These are phyloP conservation scores for Nothophaeocryptopus gaeumannii DNA, from an alignment of 2,329 filamentous ascomycete species.

Conservation along the genomic window DNA sequence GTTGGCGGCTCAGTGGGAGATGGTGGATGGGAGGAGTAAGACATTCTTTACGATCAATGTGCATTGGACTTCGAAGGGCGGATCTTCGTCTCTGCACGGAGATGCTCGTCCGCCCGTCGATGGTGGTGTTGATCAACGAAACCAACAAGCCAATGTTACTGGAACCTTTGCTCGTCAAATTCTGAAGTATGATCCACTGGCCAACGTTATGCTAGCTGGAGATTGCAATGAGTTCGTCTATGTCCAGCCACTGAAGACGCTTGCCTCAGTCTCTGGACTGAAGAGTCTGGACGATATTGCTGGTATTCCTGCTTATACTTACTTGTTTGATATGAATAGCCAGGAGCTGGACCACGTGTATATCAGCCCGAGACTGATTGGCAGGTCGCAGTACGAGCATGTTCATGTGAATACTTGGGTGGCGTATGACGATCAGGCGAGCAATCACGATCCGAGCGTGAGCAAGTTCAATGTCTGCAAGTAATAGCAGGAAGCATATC, in stretches of 20 bases:
- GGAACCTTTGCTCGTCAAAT: conserved; percentile 59
- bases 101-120: conserved; percentile 66
- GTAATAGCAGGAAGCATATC: background rate
- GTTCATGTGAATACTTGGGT: conserved; percentile 71
- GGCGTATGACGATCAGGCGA: conserved; percentile 54
- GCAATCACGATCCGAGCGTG: conserved; percentile 69
- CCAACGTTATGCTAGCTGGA: conserved; percentile 60
- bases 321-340: conserved; percentile 66
- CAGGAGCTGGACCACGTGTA: conserved; percentile 71
- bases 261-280: conserved; percentile 54
- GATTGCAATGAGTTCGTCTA: conserved; percentile 73
- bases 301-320: conserved; percentile 60
- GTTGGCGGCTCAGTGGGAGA: conserved; percentile 63
- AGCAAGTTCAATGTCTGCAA: conserved; percentile 60
- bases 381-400: conserved; percentile 57
- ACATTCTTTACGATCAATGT: conserved; percentile 71
- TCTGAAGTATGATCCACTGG: conserved; percentile 54
- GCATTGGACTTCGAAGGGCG: conserved; percentile 66
- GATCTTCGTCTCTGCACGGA: conserved; percentile 62
- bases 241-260: conserved; percentile 57
- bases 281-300: conserved; percentile 61
- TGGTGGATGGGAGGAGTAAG: conserved; percentile 49
- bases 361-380: conserved; percentile 54
- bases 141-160: conserved; percentile 57
- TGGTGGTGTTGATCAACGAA: conserved; percentile 57